Evolutionary conservation across 2,329 filamentous ascomycete genomes (phyloP), one percentile per base, ranked within the genome.

Genomic region (Fusarium newnesense): DNA sequence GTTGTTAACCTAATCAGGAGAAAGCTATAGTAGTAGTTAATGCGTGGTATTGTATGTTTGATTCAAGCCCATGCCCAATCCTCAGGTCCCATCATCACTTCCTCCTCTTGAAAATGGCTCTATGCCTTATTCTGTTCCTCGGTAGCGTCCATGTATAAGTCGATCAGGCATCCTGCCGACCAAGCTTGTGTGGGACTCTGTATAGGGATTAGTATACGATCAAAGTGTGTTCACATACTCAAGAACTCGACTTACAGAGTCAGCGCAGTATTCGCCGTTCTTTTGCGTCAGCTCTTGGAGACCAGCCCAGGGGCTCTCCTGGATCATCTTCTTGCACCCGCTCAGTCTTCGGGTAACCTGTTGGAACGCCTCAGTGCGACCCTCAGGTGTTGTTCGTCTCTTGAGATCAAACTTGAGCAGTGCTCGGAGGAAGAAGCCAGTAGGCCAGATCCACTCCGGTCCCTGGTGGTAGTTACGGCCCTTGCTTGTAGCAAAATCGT

Each of bases 401-500:
- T 89, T 87, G 56, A 98, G 85, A 80, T 98, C 95, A 78, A 98
- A 98, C 81, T 95, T 93, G 72, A 99, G 88, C 73, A 99, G 85
- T 2, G 96, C 96, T 54, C 97, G 91, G 28, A 98, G 87, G 87
- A 97, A 99, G 86, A 95, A 99, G 9, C 96, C 96, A 2, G 94
- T 96, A 1, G 96, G 97, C 96, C 96, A 99, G 30, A 98, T 85
- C 96, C 96, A 99, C 82, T 99, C 96, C 0, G 96, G 97, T 9
- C 96, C 96, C 82, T 98, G 96, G 82, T 99, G 96, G 84, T 99
- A 99, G 83, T 98, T 99, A 64, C 96, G 89, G 56, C 96, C 96
- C 83, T 98, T 98, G 76, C 93, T 91, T 0, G 96, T 98, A 16
- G 94, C 90, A 79, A 98, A 98, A 81, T 98, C 94, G 18, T 90